Conservation (phyloP, 148 eudicot genomes). For the Camellia lanceoleosa region DNA sequence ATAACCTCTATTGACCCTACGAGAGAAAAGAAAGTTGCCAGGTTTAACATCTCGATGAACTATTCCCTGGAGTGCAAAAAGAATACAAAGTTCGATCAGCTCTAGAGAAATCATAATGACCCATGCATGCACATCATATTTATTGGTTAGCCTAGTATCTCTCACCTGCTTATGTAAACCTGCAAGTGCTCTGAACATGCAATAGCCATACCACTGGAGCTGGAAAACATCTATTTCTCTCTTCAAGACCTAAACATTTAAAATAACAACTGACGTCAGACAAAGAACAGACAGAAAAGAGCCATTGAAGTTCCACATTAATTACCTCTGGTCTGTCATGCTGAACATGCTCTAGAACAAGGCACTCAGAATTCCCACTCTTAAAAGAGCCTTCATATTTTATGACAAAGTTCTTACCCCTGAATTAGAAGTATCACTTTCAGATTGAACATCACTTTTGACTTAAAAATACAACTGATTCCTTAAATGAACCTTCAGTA, state of each 20-base stretch:
- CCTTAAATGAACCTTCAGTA: background rate
- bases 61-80: constrained; percentile 53
- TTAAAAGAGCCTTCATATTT: constrained; percentile 53
- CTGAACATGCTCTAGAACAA: constrained; percentile 83
- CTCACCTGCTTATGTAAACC: constrained; percentile 86
- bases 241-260: constrained; percentile 54
- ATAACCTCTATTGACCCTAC: constrained; percentile 61
- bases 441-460: constrained; percentile 13
- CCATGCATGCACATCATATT: background rate
- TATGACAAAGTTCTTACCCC: constrained; percentile 83
- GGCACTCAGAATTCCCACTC: constrained; percentile 68
- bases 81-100: constrained; percentile 5
- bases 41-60: constrained; percentile 97
- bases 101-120: constrained; percentile 9
- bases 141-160: constrained; percentile 11
- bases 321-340: constrained; percentile 94
- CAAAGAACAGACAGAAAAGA: constrained; percentile 2
- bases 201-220: constrained; percentile 87
- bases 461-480: background rate
- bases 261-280: constrained; percentile 9
- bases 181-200: constrained; percentile 89
- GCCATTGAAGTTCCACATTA: background rate
- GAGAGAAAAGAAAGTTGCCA: constrained; percentile 86
- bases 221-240: constrained; percentile 59
- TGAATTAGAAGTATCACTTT: constrained; percentile 27